These are phyloP conservation scores for Dianthus caryophyllus DNA, from an alignment of 148 eudicot genomes.

Conservation along the genomic window DNA sequence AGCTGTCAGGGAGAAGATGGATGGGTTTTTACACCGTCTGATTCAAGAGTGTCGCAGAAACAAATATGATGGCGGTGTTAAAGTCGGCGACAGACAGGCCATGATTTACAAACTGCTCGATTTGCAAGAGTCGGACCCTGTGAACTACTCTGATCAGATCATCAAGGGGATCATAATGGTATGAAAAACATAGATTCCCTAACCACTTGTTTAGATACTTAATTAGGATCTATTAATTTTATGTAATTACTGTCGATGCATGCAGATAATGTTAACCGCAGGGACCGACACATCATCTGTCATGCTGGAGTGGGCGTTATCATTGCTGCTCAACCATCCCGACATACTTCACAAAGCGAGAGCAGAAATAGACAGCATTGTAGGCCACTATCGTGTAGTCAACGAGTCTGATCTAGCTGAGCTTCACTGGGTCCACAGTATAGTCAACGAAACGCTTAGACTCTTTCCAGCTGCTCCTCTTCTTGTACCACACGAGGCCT, in stretches of 20 bases:
- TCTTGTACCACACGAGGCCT: constrained; percentile 24
- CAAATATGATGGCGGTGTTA: neutral
- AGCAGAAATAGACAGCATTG: constrained; percentile 17
- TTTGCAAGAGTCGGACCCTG: constrained; percentile 34
- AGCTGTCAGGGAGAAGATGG: constrained; percentile 16
- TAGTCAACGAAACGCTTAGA: constrained; percentile 25
- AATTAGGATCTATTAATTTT: neutral
- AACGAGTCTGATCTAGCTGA: constrained; percentile 18
- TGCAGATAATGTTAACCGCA: constrained; percentile 25
- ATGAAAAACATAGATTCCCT: neutral
- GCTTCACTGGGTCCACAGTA: constrained; percentile 19
- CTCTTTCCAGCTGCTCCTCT: constrained; percentile 30
- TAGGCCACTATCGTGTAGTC: constrained; percentile 11
- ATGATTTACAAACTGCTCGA: constrained; percentile 29
- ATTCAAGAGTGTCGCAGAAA: constrained; percentile 21
- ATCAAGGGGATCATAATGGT: constrained; percentile 45
- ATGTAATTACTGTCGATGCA: neutral
- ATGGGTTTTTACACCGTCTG: constrained; percentile 25
- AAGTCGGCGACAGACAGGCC: constrained; percentile 11
- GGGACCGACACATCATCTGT: constrained; percentile 29
- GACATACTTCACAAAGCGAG: constrained; percentile 24
- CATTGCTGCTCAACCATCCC: constrained; percentile 25
- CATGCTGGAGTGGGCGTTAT: constrained; percentile 27
- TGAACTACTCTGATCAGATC: constrained; percentile 26
- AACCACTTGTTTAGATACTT: neutral